Conservation (phyloP, 306 rosid species). For the Cicer chorassanicum region DNA sequence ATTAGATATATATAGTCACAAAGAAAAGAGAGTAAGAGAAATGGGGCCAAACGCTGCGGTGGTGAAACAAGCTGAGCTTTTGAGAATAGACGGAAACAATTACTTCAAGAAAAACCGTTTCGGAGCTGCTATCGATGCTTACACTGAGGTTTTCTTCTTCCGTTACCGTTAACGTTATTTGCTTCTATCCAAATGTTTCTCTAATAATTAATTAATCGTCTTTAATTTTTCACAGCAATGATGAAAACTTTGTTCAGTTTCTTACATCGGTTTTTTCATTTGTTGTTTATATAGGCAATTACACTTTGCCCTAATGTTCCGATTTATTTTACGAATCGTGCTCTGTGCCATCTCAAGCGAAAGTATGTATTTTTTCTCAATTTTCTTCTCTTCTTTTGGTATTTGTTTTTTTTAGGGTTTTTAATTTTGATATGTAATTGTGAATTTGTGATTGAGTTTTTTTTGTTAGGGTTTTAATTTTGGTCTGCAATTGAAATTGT, state of each 20-base stretch:
- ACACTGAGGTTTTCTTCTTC: slow-evolving; percentile 69
- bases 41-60: slow-evolving; percentile 60
- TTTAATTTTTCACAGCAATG: background rate
- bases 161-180: background rate
- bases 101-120: slow-evolving; percentile 81
- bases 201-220: background rate
- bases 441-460: background rate
- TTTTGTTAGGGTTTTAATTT: slow-evolving; percentile 30
- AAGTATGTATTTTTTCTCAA: slow-evolving; percentile 61
- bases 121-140: slow-evolving; percentile 93
- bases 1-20: background rate
- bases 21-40: background rate
- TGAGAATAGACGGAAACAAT: slow-evolving; percentile 68
- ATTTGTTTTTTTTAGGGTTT: slow-evolving; percentile 22
- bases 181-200: background rate
- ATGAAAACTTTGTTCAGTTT: background rate
- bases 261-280: background rate
- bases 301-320: slow-evolving; percentile 84
- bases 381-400: background rate
- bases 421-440: background rate
- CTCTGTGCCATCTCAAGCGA: slow-evolving; percentile 88
- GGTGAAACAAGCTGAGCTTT: slow-evolving; percentile 69
- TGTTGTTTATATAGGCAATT: slow-evolving; percentile 39
- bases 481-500: background rate
- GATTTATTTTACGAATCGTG: slow-evolving; percentile 88